phyloP scores from a whole-genome alignment of 129 eudicot species.

The Silybum marianum region DNA sequence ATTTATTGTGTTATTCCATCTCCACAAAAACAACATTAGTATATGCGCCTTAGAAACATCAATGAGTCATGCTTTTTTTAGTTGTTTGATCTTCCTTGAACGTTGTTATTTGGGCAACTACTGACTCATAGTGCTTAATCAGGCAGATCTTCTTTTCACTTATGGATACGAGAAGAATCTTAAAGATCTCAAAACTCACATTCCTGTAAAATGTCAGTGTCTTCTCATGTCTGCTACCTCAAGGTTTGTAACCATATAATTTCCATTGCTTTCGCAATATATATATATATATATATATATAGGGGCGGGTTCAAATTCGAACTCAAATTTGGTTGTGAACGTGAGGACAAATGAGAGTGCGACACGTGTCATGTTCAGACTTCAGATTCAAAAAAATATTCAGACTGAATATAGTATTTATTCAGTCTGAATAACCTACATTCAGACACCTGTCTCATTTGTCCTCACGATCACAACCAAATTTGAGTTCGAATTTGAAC shows the following conservation, averaged over 20 bases:
- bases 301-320: too few species aligned
- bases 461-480: too few species aligned
- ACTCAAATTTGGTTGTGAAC: too few species aligned
- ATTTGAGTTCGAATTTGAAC: too few species aligned
- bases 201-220: constrained; percentile 87
- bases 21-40: background rate
- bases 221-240: constrained; percentile 99
- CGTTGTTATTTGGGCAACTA: constrained; percentile 7
- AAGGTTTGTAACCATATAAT: constrained; percentile 45
- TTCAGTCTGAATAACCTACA: too few species aligned
- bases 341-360: too few species aligned
- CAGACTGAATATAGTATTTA: too few species aligned
- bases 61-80: background rate
- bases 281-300: too few species aligned
- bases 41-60: background rate
- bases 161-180: constrained; percentile 91
- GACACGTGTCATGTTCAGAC: too few species aligned
- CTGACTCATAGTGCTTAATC: constrained; percentile 31
- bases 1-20: background rate
- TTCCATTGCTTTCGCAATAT: background rate
- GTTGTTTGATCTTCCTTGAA: constrained; percentile 2
- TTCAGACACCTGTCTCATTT: too few species aligned
- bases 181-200: constrained; percentile 74
- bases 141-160: constrained; percentile 98
- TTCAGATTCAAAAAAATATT: too few species aligned